phyloP scores from a whole-genome alignment of 2,329 filamentous ascomycete genomes.

The Phyllosticta citrichinensis region DNA sequence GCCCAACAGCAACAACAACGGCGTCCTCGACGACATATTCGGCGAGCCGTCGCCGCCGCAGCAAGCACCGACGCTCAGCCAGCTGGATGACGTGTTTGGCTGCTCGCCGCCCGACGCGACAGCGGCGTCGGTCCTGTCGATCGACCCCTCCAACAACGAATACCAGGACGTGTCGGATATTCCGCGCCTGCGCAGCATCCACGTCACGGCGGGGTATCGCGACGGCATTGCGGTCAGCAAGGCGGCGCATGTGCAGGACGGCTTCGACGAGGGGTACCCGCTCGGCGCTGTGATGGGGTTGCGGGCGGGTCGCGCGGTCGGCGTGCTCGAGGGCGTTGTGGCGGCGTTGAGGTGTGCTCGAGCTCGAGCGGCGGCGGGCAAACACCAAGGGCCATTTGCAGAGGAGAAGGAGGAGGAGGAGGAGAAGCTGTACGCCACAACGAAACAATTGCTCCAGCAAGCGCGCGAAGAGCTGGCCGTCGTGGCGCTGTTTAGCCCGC shows the following conservation, averaged over 20 bases:
- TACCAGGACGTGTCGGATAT: slow-evolving; percentile 58
- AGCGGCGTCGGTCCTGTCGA: not conserved
- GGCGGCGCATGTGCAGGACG: slow-evolving; percentile 63
- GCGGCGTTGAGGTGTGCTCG: slow-evolving; percentile 33
- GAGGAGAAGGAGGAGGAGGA: slow-evolving; percentile 13
- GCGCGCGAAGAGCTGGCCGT: slow-evolving; percentile 53
- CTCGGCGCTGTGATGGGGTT: slow-evolving; percentile 74
- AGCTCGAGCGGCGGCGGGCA: too few relatives aligned
- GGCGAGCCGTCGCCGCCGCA: slow-evolving; percentile 11
- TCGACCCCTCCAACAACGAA: not conserved
- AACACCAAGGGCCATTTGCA: too few relatives aligned
- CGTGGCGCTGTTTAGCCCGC: slow-evolving; percentile 50
- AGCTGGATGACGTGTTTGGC: slow-evolving; percentile 39
- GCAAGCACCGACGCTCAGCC: slow-evolving; percentile 14
- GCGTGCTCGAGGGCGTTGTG: slow-evolving; percentile 63
- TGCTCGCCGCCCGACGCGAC: slow-evolving; percentile 19
- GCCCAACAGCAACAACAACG: not conserved
- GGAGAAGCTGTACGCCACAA: slow-evolving; percentile 12
- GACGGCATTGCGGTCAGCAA: slow-evolving; percentile 77
- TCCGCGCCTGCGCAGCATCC: slow-evolving; percentile 61
- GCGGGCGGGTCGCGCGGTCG: slow-evolving; percentile 63
- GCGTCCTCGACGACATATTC: slow-evolving; percentile 10
- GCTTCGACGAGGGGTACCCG: slow-evolving; percentile 85
- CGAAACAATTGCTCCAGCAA: slow-evolving; percentile 23
- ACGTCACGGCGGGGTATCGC: slow-evolving; percentile 79